Base-by-base conservation (phyloP, 2,329 filamentous ascomycete species). In the Fusarium solani-melongenae region DNA sequence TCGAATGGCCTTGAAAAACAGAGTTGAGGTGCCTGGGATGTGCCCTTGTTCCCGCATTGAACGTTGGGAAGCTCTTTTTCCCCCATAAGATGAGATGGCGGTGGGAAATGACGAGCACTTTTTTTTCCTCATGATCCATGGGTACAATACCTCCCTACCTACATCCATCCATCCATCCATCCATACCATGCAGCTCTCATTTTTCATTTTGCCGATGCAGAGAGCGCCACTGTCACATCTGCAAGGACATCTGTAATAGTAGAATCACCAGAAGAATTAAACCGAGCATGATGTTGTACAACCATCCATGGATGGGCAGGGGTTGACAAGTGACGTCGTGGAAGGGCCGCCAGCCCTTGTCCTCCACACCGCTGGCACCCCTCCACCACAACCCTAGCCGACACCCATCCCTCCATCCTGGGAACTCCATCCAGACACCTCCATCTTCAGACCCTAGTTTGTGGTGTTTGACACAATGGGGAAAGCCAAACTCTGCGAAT, bases 341-440 rank as follows among this genome's bases (percentile, higher is more conserved):
- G 29, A 51, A 56, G 53, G 46, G 46, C 46, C 27, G n/a, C 53
- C 51, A 33, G 59, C 55, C 46, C 34, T 64, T 61, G 24, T 34
- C 39, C 31, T 59, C 62, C 29, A 15, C 53, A 27, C 31, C 53
- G 15, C 29, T 67, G 29, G 11, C 53, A 62, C 39, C 49, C 67
- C 66, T 58, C 36, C 56, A 36, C 10, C 27, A 33, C 24, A 29
- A 73, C 55, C 71, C 53, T 71, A 53, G 51, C 33, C 49, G 20
- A 33, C 51, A 31, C 51, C 33, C 29, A 15, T 22, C 34, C 60
- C 31, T 44, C 68, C 39, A 62, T 58, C 58, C 59, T 39, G 27
- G 46, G 55, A 74, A 74, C 67, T 55, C 67, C 71, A 73, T 67
- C 58, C 56, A 62, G 60, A 69, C 64, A 71, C 67, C 63, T 69